phyloP scores from a whole-genome alignment of 306 rosid genomes.

The Spatholobus suberectus region DNA sequence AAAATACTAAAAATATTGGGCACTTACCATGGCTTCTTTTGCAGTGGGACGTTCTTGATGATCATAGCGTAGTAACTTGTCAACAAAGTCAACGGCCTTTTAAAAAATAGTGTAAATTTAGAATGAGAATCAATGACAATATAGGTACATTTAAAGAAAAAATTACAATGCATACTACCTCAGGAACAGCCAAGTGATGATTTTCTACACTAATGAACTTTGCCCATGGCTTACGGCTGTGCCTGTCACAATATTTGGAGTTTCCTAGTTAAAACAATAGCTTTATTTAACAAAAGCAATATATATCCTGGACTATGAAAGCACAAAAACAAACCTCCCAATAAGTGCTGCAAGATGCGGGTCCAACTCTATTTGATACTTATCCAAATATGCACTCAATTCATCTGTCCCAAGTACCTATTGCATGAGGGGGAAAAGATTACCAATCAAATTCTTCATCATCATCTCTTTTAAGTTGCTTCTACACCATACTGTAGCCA shows the following conservation, averaged over 20 bases:
- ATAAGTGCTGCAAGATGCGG: constrained; percentile 84
- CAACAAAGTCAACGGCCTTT: constrained; percentile 89
- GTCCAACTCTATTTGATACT: constrained; percentile 85
- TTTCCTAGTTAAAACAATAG: constrained; percentile 1
- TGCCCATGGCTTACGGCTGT: constrained; percentile 86
- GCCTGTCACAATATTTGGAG: constrained; percentile 56
- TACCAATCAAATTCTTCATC: constrained; percentile 29
- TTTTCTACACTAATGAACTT: constrained; percentile 82
- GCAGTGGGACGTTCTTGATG: constrained; percentile 97
- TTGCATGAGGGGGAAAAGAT: constrained; percentile 33
- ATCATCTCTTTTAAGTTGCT: constrained; percentile 24
- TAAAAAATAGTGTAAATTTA: constrained; percentile 1
- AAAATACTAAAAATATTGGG: constrained; percentile 7
- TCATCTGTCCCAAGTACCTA: constrained; percentile 96
- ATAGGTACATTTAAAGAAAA: background rate
- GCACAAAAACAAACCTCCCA: constrained; percentile 67
- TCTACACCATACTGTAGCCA: constrained; percentile 15
- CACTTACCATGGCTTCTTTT: constrained; percentile 90
- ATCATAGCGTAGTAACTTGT: constrained; percentile 82
- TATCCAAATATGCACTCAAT: constrained; percentile 69
- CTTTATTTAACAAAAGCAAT: constrained; percentile 11
- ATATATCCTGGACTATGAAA: background rate
- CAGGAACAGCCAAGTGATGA: constrained; percentile 87
- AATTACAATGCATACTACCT: constrained; percentile 56
- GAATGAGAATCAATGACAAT: constrained; percentile 13